phyloP scores from a whole-genome alignment of 2,329 filamentous ascomycete species.

The Neofusicoccum sp. region DNA sequence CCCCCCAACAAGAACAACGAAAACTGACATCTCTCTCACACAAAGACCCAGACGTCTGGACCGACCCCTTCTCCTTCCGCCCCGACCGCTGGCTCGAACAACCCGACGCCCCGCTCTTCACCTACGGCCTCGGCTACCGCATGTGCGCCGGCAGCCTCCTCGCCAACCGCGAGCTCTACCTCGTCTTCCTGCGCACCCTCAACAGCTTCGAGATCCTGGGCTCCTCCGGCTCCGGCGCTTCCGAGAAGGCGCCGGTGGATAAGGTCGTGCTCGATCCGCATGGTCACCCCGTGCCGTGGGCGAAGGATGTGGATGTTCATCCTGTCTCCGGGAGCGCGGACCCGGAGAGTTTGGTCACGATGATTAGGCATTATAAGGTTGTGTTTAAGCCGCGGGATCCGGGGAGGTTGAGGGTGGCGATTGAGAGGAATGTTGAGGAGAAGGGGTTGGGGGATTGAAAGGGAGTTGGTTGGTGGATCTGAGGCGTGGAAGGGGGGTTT shows the following conservation, averaged over 20 bases:
- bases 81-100: conserved; percentile 64
- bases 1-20: neutral
- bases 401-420: conserved; percentile 42
- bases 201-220: conserved; percentile 60
- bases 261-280: neutral
- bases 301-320: conserved; percentile 51
- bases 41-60: conserved; percentile 55
- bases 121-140: conserved; percentile 64
- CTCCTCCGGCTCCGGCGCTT: conserved; percentile 42
- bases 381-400: conserved; percentile 57
- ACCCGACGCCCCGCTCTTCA: conserved; percentile 63
- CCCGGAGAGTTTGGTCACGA: conserved; percentile 61
- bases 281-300: neutral
- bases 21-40: neutral
- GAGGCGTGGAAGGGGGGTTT: too few relatives aligned
- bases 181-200: conserved; percentile 62
- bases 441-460: conserved; percentile 15
- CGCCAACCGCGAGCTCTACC: conserved; percentile 64
- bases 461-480: too few relatives aligned
- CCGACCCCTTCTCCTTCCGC: conserved; percentile 58
- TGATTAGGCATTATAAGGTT: conserved; percentile 59
- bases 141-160: conserved; percentile 66
- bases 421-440: conserved; percentile 24
- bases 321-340: conserved; percentile 60
- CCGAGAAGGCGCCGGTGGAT: conserved; percentile 24